phyloP scores from a whole-genome alignment of 306 rosid genomes.

The Parietaria judaica region DNA sequence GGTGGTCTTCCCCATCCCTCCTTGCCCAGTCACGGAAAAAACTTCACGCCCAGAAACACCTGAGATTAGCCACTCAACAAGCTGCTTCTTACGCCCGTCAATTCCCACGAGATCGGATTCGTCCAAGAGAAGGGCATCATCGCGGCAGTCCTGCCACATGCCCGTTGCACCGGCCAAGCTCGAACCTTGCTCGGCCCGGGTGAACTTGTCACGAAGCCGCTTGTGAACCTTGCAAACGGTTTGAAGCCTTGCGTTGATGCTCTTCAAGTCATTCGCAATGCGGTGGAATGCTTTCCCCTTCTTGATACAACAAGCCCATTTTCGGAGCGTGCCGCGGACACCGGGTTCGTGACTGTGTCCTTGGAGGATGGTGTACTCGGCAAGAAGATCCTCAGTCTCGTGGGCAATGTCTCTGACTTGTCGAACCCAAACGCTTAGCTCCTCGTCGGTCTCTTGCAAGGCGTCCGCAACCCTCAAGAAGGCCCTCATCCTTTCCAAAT shows the following conservation, averaged over 20 bases:
- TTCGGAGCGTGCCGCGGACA: constrained; percentile 14
- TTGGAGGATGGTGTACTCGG: constrained; percentile 23
- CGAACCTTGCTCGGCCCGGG: constrained; percentile 12
- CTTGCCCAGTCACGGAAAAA: constrained; percentile 52
- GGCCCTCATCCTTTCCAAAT: constrained; percentile 26
- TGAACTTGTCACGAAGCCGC: constrained; percentile 23
- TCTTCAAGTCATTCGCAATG: constrained; percentile 16
- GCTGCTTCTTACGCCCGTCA: constrained; percentile 31
- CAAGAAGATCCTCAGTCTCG: constrained; percentile 33
- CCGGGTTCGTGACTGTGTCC: constrained; percentile 20
- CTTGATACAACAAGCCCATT: constrained; percentile 20
- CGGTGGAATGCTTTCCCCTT: constrained; percentile 23
- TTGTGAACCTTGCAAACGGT: constrained; percentile 14
- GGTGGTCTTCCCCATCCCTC: constrained; percentile 69
- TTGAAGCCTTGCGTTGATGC: constrained; percentile 21
- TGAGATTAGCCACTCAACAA: constrained; percentile 31
- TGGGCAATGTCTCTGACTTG: constrained; percentile 32
- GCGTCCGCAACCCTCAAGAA: constrained; percentile 30
- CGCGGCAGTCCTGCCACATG: constrained; percentile 24
- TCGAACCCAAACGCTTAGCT: constrained; percentile 30
- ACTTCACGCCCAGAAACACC: constrained; percentile 27
- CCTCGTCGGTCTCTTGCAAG: constrained; percentile 25
- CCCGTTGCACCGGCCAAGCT: constrained; percentile 29
- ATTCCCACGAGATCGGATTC: constrained; percentile 51
- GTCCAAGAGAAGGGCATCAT: constrained; percentile 57